Percentiles rank a stretch among this genome's conserved stretches.
Conservation (phyloP, 805 yeast species). For the Metschnikowia picachoensis region DNA sequence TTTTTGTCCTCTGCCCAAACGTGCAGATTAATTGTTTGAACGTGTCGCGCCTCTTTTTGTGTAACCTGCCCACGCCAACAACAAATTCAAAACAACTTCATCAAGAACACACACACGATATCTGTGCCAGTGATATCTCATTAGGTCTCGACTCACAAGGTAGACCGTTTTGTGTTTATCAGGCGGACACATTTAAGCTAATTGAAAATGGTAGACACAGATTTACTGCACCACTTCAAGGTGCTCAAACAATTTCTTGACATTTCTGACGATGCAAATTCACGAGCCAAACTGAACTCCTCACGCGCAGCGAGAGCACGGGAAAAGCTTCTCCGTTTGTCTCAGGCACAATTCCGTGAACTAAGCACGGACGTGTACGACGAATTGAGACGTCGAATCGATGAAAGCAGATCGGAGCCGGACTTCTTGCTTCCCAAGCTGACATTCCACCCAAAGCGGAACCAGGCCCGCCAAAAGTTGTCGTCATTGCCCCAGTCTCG, state of each 20-base stretch:
- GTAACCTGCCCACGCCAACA: neutral
- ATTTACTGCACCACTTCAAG: constrained; percentile 43
- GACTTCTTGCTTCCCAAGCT: constrained; percentile 65
- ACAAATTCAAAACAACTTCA: too few species aligned
- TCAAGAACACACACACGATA: too few species aligned
- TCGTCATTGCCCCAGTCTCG: constrained; percentile 77
- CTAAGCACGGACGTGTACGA: constrained; percentile 93
- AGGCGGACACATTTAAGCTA: neutral
- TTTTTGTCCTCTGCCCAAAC: neutral
- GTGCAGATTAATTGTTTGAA: neutral
- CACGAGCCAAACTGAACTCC: constrained; percentile 40
- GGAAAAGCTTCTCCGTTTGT: constrained; percentile 75
- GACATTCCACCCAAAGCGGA: constrained; percentile 86
- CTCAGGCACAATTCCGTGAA: constrained; percentile 80
- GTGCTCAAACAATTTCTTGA: constrained; percentile 50
- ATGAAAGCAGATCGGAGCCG: constrained; percentile 54
- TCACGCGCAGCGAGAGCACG: constrained; percentile 78
- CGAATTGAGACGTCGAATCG: constrained; percentile 77
- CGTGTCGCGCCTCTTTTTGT: constrained; percentile 8
- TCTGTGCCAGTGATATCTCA: too few species aligned
- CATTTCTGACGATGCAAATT: constrained; percentile 42
- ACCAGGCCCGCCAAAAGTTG: constrained; percentile 90
- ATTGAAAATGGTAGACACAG: constrained; percentile 18
- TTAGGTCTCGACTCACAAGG: too few species aligned
- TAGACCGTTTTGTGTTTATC: too few species aligned